phyloP scores from a whole-genome alignment of 148 eudicot species.

The Rhododendron henanense region DNA sequence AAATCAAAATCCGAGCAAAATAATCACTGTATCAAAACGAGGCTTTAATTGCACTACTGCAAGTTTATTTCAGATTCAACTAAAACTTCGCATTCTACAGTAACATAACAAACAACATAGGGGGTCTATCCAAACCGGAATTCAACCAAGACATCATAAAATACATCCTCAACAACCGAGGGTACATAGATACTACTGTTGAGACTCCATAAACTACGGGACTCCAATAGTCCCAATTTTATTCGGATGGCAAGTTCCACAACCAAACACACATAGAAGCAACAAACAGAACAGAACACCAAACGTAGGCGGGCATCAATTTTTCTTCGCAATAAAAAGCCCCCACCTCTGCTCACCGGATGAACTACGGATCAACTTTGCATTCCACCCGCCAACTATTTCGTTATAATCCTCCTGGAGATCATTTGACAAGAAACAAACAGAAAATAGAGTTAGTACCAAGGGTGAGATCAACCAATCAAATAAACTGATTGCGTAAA shows the following conservation, averaged over 20 bases:
- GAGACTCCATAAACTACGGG: background rate
- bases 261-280: background rate
- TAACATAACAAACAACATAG: background rate
- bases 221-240: background rate
- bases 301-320: constrained; percentile 13
- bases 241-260: constrained; percentile 1
- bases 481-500: background rate
- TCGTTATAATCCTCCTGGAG: constrained; percentile 70
- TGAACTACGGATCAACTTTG: constrained; percentile 67
- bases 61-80: background rate
- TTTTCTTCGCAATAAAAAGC: constrained; percentile 68
- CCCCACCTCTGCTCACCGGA: constrained; percentile 97
- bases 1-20: background rate
- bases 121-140: background rate
- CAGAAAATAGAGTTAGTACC: background rate
- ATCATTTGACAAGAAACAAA: constrained; percentile 4
- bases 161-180: background rate
- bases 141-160: background rate
- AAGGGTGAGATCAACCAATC: background rate
- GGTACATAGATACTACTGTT: background rate
- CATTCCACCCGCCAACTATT: constrained; percentile 87
- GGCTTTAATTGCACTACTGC: background rate
- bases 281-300: background rate
- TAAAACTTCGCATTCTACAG: background rate
- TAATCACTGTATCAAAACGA: background rate